Percentiles rank a stretch among this genome's conserved stretches.
These are phyloP conservation scores for Paramecium sexaurelia DNA, from an alignment of 73 alveolate species.

Conservation along the genomic window DNA sequence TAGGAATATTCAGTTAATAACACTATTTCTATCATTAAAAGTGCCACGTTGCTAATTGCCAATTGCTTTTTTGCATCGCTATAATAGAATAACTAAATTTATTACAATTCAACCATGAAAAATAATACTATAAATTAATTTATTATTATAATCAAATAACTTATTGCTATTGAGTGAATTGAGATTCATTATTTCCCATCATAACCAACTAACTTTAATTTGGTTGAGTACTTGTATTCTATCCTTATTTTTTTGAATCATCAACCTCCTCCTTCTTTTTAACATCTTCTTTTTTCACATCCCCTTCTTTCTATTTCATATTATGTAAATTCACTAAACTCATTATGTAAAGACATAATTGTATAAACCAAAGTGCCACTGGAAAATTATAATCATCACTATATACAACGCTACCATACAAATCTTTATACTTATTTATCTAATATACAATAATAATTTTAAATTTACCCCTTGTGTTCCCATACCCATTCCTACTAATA, in stretches of 20 bases:
- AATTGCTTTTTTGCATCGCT: background rate
- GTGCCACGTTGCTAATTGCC: background rate
- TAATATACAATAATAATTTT: background rate
- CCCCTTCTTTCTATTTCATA: background rate
- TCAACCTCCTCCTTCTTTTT: background rate
- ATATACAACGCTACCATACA: too few species aligned
- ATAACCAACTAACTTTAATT: background rate
- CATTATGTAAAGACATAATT: background rate
- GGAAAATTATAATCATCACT: background rate
- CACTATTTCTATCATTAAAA: background rate
- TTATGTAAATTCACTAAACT: background rate
- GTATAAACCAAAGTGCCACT: background rate
- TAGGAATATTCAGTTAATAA: background rate
- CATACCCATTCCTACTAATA: background rate
- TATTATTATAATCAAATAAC: background rate
- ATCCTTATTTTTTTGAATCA: background rate
- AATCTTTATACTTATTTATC: too few species aligned
- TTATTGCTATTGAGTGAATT: background rate
- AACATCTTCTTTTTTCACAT: background rate
- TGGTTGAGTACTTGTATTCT: background rate
- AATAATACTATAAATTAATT: background rate
- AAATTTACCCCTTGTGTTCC: background rate
- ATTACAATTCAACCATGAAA: conserved; percentile 8
- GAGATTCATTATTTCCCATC: background rate
- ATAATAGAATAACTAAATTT: background rate